Conservation (phyloP, 768 basidiomycete genomes). For the Naganishia friedmannii region DNA sequence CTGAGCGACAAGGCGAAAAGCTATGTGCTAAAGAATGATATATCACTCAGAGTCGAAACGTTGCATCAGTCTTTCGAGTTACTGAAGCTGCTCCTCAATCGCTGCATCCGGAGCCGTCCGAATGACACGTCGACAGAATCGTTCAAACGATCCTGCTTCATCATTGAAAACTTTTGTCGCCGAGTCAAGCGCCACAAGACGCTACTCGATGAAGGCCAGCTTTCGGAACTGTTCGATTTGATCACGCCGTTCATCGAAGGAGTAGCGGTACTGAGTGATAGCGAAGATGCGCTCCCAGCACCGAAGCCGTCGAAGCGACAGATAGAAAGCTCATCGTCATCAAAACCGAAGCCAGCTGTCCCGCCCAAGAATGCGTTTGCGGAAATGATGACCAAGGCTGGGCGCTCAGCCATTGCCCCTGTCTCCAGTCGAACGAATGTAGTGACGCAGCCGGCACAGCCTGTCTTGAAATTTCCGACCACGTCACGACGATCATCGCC, state of each 20-base stretch:
- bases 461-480: not conserved
- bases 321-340: not conserved
- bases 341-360: constrained; percentile 20
- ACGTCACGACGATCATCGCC: constrained; percentile 5
- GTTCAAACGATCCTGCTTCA: constrained; percentile 22
- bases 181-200: constrained; percentile 41
- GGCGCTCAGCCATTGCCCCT: constrained; percentile 40
- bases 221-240: constrained; percentile 66
- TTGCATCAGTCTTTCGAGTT: constrained; percentile 83
- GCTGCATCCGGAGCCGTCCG: constrained; percentile 66
- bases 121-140: constrained; percentile 33
- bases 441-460: not conserved
- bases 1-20: not conserved
- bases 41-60: constrained; percentile 58
- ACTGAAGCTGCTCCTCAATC: constrained; percentile 71
- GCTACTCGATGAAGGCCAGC: constrained; percentile 54
- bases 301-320: not conserved
- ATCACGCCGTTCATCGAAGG: constrained; percentile 60
- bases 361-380: constrained; percentile 44
- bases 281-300: constrained; percentile 56
- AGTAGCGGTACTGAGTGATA: constrained; percentile 57
- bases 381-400: constrained; percentile 45
- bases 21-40: constrained; percentile 33
- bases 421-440: constrained; percentile 8
- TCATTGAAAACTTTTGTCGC: constrained; percentile 55